phyloP scores from a whole-genome alignment of 1,139 yeast genomes.

The Candida sanyaensis region DNA sequence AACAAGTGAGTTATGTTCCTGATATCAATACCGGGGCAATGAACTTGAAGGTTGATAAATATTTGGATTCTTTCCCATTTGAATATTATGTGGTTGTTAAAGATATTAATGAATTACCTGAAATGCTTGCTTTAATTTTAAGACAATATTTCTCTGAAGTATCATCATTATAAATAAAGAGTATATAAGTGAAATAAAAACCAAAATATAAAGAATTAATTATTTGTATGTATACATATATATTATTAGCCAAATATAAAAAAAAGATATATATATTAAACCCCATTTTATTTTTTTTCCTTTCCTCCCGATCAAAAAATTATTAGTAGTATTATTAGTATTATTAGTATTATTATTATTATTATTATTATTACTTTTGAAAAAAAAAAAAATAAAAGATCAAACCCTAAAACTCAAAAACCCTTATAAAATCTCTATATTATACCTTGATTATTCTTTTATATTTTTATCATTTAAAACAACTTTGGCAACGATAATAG shows the following conservation, averaged over 20 bases:
- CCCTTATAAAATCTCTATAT: neutral
- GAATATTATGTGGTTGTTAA: conserved; percentile 95
- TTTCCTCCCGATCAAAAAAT: no score
- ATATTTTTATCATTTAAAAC: conserved; percentile 9
- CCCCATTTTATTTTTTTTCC: no score
- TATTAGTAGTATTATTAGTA: neutral
- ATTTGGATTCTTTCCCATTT: conserved; percentile 93
- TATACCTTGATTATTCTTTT: conserved; percentile 1
- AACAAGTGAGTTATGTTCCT: conserved; percentile 76
- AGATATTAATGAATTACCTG: conserved; percentile 86
- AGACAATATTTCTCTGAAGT: conserved; percentile 88
- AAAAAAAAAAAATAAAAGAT: neutral
- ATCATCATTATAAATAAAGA: conserved; percentile 16
- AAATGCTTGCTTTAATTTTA: conserved; percentile 83
- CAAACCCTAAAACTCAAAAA: neutral
- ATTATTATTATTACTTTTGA: neutral
- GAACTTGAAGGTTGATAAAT: conserved; percentile 76
- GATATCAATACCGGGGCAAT: conserved; percentile 71
- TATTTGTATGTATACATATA: no score
- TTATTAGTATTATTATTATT: no score
- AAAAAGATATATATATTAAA: neutral
- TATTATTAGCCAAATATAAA: neutral
- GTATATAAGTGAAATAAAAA: neutral
- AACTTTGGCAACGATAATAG: conserved; percentile 52
- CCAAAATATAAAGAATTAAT: neutral